phyloP scores from a whole-genome alignment of 345 rosid genomes.

The Murraya paniculata region DNA sequence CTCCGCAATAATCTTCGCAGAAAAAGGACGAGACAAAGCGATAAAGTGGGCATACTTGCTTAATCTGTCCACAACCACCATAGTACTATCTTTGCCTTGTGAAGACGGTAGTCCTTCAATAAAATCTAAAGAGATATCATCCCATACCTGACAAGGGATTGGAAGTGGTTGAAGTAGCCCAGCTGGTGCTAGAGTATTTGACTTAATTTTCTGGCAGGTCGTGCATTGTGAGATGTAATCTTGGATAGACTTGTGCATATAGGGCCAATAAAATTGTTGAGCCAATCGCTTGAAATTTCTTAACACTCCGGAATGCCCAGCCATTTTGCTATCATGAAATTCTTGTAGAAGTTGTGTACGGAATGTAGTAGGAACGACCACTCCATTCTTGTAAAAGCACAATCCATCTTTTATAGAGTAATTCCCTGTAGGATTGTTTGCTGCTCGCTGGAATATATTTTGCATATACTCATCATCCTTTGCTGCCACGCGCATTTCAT shows the following conservation, averaged over 20 bases:
- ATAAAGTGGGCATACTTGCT: background rate
- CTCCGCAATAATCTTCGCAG: no score
- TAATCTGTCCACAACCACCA: background rate
- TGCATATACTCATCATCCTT: background rate
- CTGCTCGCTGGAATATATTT: no score
- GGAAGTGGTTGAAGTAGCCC: background rate
- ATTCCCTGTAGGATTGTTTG: background rate
- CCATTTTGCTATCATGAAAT: background rate
- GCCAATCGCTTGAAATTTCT: background rate
- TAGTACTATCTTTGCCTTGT: background rate
- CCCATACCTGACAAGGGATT: background rate
- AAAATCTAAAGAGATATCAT: background rate
- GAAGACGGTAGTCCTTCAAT: background rate
- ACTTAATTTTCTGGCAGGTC: background rate
- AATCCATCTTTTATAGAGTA: background rate
- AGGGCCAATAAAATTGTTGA: no score
- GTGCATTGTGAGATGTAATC: background rate
- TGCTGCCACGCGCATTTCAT: background rate
- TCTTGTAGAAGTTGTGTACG: background rate
- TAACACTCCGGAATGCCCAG: background rate
- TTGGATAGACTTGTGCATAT: background rate
- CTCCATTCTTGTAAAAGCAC: background rate
- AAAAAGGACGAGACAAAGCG: no score
- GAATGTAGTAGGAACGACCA: background rate
- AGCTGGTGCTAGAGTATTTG: background rate